A percentile compares a stretch with the other conserved stretches of the same genome.
Conservation (phyloP, 2,329 filamentous ascomycete species). For the Alternaria solani region DNA sequence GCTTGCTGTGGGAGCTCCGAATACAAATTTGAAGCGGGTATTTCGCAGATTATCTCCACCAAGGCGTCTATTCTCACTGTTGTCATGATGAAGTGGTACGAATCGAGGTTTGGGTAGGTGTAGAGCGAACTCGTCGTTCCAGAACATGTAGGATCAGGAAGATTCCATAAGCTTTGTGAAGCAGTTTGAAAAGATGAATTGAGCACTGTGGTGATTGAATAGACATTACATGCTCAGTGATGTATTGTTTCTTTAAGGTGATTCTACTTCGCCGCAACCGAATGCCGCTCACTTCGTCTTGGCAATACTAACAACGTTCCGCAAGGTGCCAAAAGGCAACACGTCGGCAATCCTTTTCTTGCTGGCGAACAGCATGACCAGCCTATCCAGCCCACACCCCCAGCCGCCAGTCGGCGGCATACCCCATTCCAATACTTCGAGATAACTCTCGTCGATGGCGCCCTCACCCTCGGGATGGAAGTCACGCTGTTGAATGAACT, state of each 20-base stretch:
- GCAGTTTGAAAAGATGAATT: not conserved
- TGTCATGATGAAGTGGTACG: too few species aligned
- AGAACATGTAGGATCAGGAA: too few species aligned
- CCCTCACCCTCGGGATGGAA: slow-evolving; percentile 48
- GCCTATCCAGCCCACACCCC: slow-evolving; percentile 90
- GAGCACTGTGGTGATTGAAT: not conserved
- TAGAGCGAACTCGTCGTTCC: too few species aligned
- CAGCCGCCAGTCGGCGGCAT: slow-evolving; percentile 96
- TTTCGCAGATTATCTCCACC: too few species aligned
- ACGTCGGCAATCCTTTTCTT: slow-evolving; percentile 83
- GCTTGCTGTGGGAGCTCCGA: too few species aligned
- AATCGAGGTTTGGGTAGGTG: too few species aligned
- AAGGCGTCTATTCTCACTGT: too few species aligned
- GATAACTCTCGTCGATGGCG: slow-evolving; percentile 78
- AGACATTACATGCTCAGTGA: not conserved
- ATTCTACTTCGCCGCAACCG: not conserved
- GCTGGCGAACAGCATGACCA: slow-evolving; percentile 90
- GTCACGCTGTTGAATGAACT: slow-evolving; percentile 71
- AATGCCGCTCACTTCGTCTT: slow-evolving; percentile 28
- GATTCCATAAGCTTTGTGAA: too few species aligned
- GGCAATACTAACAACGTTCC: slow-evolving; percentile 60
- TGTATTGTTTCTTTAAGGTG: not conserved
- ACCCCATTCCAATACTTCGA: slow-evolving; percentile 84
- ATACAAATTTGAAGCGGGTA: too few species aligned
- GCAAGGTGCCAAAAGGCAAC: slow-evolving; percentile 85